Conservation (phyloP, 2,329 filamentous ascomycete species). For the Cercospora canescens region DNA sequence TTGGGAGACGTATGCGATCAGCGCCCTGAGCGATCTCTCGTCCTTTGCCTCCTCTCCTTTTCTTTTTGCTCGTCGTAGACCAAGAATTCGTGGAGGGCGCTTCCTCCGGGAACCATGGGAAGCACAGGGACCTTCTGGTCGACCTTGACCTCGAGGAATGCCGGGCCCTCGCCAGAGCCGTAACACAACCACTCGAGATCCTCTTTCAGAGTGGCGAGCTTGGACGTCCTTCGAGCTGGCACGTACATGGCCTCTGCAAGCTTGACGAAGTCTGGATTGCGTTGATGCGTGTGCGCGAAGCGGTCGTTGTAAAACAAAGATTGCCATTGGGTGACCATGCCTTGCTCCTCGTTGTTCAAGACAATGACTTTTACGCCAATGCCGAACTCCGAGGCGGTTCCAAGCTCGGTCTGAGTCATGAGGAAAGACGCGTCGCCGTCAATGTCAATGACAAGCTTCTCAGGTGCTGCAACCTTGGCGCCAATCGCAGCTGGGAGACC, state of each 20-base stretch:
- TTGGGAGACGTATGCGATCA: constrained; percentile 20
- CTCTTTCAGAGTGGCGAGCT: constrained; percentile 74
- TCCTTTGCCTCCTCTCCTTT: constrained; percentile 40
- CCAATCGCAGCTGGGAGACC: constrained; percentile 94
- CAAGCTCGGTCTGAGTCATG: constrained; percentile 96
- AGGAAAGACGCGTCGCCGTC: constrained; percentile 98
- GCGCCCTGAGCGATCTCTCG: constrained; percentile 39
- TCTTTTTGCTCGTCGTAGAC: constrained; percentile 71
- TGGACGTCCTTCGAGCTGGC: constrained; percentile 68
- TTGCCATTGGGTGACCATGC: constrained; percentile 99
- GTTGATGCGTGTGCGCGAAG: constrained; percentile 88
- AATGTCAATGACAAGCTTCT: constrained; percentile 89
- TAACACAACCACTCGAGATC: constrained; percentile 86
- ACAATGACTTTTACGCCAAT: constrained; percentile 95
- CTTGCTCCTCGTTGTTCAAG: constrained; percentile 96
- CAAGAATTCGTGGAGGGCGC: constrained; percentile 88
- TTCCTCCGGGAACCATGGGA: constrained; percentile 92
- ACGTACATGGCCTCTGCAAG: constrained; percentile 89
- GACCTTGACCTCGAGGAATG: constrained; percentile 86
- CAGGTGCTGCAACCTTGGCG: constrained; percentile 80
- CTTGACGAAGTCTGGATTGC: constrained; percentile 95
- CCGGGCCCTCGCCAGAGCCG: constrained; percentile 73
- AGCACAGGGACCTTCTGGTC: constrained; percentile 91
- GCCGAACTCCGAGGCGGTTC: constrained; percentile 90
- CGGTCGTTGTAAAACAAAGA: constrained; percentile 95